A percentile compares a stretch with the other conserved stretches of the same genome.
Evolutionary conservation across 2,329 filamentous ascomycete genomes (phyloP).

Genomic region (Fusarium cicatricum): DNA sequence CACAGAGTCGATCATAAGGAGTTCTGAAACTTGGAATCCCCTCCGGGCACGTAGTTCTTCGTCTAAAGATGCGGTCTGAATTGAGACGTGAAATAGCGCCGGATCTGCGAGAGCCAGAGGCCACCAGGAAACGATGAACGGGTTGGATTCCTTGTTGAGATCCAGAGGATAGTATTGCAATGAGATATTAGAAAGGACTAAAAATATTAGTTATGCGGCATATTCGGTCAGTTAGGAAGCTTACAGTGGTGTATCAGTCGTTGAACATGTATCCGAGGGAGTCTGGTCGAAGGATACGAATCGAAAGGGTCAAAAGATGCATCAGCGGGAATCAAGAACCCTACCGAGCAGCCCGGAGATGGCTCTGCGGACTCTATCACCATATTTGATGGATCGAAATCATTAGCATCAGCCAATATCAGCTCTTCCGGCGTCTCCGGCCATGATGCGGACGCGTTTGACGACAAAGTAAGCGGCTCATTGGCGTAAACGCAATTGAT

Average conservation of each 20-base stretch:
- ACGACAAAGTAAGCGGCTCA: conserved; percentile 52
- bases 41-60: conserved; percentile 60
- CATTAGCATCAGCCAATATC: background rate
- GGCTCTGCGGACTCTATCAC: background rate
- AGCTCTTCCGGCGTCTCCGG: conserved; percentile 15
- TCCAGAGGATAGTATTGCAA: conserved; percentile 69
- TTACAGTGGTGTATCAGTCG: conserved; percentile 64
- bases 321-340: conserved; percentile 38
- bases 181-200: conserved; percentile 64
- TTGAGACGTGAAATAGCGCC: conserved; percentile 65
- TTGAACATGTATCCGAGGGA: conserved; percentile 60
- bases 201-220: conserved; percentile 33
- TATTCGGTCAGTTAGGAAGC: no score
- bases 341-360: conserved; percentile 4
- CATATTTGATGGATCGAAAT: background rate
- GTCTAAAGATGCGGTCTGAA: conserved; percentile 66
- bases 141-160: conserved; percentile 60
- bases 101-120: conserved; percentile 64
- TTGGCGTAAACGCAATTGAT: conserved; percentile 62
- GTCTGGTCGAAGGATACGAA: conserved; percentile 61
- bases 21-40: conserved; percentile 61
- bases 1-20: conserved; percentile 66
- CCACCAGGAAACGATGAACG: conserved; percentile 68
- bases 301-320: conserved; percentile 63
- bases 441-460: background rate